Conservation (phyloP, 495 filamentous ascomycete species). For the Hamigera avellanea region DNA sequence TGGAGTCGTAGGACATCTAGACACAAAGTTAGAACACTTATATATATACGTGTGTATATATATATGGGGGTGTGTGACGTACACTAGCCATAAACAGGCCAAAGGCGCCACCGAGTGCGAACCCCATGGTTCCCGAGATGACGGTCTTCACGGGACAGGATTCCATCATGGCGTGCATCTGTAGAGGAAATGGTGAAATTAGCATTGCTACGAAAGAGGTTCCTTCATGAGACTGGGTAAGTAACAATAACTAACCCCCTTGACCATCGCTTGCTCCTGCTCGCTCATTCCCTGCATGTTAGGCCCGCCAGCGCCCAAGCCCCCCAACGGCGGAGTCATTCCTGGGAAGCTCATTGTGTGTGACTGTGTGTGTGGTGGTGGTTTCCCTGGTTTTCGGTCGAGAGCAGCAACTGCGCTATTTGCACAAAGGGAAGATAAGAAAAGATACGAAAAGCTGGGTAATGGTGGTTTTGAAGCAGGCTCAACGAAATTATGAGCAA, state of each 20-base stretch:
- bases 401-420: too few species aligned
- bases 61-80: conserved; percentile 25
- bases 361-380: not conserved
- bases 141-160: conserved; percentile 76
- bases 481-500: not conserved
- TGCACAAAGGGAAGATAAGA: not conserved
- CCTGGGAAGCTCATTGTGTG: conserved; percentile 36
- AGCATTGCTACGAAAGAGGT: not conserved
- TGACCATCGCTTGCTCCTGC: conserved; percentile 42
- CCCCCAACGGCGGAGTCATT: conserved; percentile 18
- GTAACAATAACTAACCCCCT: conserved; percentile 27
- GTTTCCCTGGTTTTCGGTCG: too few species aligned
- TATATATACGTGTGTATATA: too few species aligned
- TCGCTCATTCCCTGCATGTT: conserved; percentile 35
- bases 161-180: conserved; percentile 81
- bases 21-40: conserved; percentile 5
- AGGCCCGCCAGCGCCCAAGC: conserved; percentile 11
- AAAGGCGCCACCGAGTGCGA: conserved; percentile 83
- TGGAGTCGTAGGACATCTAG: conserved; percentile 87
- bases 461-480: too few species aligned
- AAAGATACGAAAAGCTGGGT: not conserved
- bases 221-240: not conserved
- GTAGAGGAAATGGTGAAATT: too few species aligned
- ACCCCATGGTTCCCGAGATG: conserved; percentile 76
- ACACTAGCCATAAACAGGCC: conserved; percentile 92